phyloP scores from a whole-genome alignment of 208 protist genomes.

The Crithidia expoeki region DNA sequence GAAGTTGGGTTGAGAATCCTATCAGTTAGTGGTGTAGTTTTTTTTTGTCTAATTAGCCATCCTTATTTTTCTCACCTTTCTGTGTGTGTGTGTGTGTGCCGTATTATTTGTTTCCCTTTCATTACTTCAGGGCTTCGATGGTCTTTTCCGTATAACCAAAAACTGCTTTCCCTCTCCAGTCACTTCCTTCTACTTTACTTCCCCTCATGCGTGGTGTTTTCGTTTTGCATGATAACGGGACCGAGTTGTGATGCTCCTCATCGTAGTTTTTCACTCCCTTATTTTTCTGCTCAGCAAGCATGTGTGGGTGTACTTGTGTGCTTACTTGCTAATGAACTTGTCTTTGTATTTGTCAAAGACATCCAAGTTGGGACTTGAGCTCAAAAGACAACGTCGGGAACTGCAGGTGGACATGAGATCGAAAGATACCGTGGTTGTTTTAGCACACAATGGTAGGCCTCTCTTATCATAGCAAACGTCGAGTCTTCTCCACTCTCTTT shows the following conservation, averaged over 20 bases:
- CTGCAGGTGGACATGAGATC: not conserved
- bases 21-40: not conserved
- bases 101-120: not conserved
- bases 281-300: too few species aligned
- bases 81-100: too few species aligned
- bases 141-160: not conserved
- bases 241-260: not conserved
- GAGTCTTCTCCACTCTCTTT: not conserved
- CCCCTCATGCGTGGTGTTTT: not conserved
- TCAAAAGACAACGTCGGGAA: not conserved
- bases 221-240: not conserved
- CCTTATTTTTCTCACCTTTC: not conserved
- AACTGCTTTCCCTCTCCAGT: not conserved
- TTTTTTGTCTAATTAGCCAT: not conserved
- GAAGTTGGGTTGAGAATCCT: slow-evolving; percentile 5
- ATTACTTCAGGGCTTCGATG: not conserved
- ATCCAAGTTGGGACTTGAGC: too few species aligned
- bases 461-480: not conserved
- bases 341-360: too few species aligned
- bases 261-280: not conserved
- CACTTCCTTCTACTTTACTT: not conserved
- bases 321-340: too few species aligned
- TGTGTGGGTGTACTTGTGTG: too few species aligned
- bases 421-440: not conserved
- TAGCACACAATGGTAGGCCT: not conserved